Percentiles rank a stretch among this genome's conserved stretches.
These are phyloP conservation scores for Dunaliella salina DNA, from an alignment of 163 green algal species.

Conservation along the genomic window DNA sequence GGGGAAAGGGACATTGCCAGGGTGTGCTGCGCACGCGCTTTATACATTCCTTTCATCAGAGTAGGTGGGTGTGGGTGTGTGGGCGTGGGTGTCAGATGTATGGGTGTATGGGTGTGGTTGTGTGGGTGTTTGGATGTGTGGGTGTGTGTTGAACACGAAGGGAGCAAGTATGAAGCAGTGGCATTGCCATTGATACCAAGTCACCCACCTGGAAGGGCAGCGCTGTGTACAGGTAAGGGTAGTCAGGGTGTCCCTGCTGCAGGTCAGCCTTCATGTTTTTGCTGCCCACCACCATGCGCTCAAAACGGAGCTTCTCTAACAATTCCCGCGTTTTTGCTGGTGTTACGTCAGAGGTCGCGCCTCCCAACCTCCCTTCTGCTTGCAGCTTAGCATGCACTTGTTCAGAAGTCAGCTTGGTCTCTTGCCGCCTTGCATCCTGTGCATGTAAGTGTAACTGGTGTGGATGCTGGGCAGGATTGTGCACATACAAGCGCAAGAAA, in stretches of 20 bases:
- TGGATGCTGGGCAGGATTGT: background rate
- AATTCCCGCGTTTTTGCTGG: background rate
- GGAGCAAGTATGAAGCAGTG: too few relatives aligned
- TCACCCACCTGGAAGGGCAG: constrained; percentile 20
- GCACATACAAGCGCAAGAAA: background rate
- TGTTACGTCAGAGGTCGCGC: background rate
- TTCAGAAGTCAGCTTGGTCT: background rate
- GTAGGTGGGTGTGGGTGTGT: too few relatives aligned
- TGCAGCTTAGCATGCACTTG: background rate
- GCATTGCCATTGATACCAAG: too few relatives aligned
- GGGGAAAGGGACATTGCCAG: too few relatives aligned
- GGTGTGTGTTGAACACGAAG: too few relatives aligned
- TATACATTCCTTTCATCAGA: too few relatives aligned
- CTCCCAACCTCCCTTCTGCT: background rate
- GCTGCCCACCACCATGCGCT: constrained; percentile 12
- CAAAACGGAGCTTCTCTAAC: constrained; percentile 9
- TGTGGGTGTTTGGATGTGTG: too few relatives aligned
- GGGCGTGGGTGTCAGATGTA: too few relatives aligned
- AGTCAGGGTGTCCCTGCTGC: constrained; percentile 15
- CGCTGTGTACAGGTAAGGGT: constrained; percentile 26
- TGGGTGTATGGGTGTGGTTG: too few relatives aligned
- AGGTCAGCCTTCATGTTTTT: constrained; percentile 21
- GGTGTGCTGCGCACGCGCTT: too few relatives aligned
- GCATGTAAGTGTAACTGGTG: background rate
- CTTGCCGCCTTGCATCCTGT: background rate